Percentiles rank a stretch among this genome's conserved stretches.
Conservation (phyloP, 2,329 filamentous ascomycete species). For the Verticillium klebahnii region DNA sequence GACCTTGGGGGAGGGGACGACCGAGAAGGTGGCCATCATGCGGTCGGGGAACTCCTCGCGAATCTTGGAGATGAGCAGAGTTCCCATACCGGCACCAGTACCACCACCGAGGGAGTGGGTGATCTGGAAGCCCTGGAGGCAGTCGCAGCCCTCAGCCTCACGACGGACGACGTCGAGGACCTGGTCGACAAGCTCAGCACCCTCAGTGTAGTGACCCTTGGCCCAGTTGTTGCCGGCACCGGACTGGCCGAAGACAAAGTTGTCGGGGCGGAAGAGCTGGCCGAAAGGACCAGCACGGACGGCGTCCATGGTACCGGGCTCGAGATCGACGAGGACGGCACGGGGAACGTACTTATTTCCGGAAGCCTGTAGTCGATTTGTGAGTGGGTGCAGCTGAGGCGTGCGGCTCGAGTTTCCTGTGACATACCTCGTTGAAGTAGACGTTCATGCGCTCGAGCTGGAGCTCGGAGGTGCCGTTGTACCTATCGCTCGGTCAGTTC, state of each 20-base stretch:
- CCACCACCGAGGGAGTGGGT: slow-evolving; percentile 99
- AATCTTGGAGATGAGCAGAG: slow-evolving; percentile 99
- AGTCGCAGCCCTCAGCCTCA: slow-evolving; percentile 98
- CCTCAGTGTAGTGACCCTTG: slow-evolving; percentile 99
- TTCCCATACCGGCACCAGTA: slow-evolving; percentile 99
- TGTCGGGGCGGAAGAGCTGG: slow-evolving; percentile 99
- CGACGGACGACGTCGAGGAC: slow-evolving; percentile 98
- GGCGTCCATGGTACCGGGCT: slow-evolving; percentile 99
- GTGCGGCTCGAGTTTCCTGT: background rate
- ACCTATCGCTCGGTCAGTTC: slow-evolving; percentile 44
- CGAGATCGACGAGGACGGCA: slow-evolving; percentile 98
- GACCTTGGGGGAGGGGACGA: slow-evolving; percentile 97
- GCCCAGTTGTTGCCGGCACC: slow-evolving; percentile 99
- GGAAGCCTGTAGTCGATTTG: slow-evolving; percentile 60
- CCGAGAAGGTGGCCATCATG: slow-evolving; percentile 99
- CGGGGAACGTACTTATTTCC: slow-evolving; percentile 99
- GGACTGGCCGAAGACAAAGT: slow-evolving; percentile 99
- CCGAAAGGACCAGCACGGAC: slow-evolving; percentile 97
- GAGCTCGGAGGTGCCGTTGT: slow-evolving; percentile 97
- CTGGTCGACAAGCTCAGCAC: slow-evolving; percentile 97
- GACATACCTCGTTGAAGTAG: slow-evolving; percentile 79
- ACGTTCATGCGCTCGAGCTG: slow-evolving; percentile 99
- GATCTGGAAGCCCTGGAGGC: slow-evolving; percentile 99
- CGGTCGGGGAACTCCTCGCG: slow-evolving; percentile 99
- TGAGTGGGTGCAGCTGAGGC: background rate